phyloP scores from a whole-genome alignment of 371 early-diverging fungal genomes.

The Mucor sp. region DNA sequence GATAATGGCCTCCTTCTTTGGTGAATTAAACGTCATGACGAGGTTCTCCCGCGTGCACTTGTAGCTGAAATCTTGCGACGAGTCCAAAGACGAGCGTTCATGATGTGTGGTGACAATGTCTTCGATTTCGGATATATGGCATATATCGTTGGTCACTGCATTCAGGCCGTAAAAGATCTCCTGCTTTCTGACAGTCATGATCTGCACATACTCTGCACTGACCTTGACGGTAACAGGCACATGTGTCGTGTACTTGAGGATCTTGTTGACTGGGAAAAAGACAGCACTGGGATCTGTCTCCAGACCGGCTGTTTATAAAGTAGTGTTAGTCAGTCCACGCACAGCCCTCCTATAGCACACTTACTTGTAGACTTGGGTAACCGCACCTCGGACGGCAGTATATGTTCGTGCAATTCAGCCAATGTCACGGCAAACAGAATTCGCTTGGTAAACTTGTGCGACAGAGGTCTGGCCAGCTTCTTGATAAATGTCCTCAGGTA shows the following conservation, averaged over 20 bases:
- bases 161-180: slow-evolving; percentile 64
- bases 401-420: slow-evolving; percentile 68
- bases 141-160: slow-evolving; percentile 80
- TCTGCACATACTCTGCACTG: slow-evolving; percentile 76
- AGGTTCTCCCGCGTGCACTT: slow-evolving; percentile 60
- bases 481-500: slow-evolving; percentile 66
- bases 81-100: slow-evolving; percentile 38
- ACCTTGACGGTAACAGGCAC: slow-evolving; percentile 81
- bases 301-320: slow-evolving; percentile 42
- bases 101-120: slow-evolving; percentile 59
- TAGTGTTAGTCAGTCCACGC: too few species aligned
- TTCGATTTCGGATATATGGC: slow-evolving; percentile 81
- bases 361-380: slow-evolving; percentile 73
- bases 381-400: slow-evolving; percentile 65
- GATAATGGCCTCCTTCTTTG: slow-evolving; percentile 72
- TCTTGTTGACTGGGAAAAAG: slow-evolving; percentile 61
- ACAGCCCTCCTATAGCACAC: too few species aligned
- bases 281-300: slow-evolving; percentile 63
- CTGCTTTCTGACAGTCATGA: slow-evolving; percentile 63
- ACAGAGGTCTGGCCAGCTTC: slow-evolving; percentile 47
- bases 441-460: slow-evolving; percentile 56
- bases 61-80: slow-evolving; percentile 73
- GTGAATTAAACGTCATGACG: slow-evolving; percentile 63
- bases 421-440: slow-evolving; percentile 65
- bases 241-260: slow-evolving; percentile 55